These are phyloP conservation scores for Gillenia trifoliata DNA, from an alignment of 306 rosid species.

Conservation along the genomic window DNA sequence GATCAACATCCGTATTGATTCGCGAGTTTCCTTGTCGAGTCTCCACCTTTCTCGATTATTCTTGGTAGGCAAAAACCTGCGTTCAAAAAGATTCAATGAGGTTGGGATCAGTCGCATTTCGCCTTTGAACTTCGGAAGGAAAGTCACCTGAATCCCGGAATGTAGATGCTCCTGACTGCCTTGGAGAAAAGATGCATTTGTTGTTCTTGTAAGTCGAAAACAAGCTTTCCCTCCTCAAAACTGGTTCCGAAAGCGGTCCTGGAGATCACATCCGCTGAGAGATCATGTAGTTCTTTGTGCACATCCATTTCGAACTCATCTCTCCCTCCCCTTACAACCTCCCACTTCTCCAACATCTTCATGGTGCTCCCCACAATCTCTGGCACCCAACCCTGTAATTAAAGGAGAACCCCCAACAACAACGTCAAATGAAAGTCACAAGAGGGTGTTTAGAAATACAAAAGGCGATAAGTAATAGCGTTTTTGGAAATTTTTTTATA, in stretches of 20 bases:
- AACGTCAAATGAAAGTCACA: no score
- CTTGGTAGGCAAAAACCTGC: constrained; percentile 65
- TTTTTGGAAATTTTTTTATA: no score
- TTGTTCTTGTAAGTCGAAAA: constrained; percentile 62
- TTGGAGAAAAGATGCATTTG: constrained; percentile 52
- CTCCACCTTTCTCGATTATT: constrained; percentile 67
- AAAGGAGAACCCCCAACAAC: not conserved
- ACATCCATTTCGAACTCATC: constrained; percentile 65
- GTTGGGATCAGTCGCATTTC: not conserved
- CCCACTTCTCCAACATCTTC: constrained; percentile 58
- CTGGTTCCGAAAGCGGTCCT: constrained; percentile 76
- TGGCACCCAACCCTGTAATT: constrained; percentile 64
- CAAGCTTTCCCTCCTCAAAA: constrained; percentile 61
- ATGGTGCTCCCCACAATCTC: constrained; percentile 48
- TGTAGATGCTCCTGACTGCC: constrained; percentile 51
- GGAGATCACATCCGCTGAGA: constrained; percentile 68
- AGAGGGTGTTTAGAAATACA: no score
- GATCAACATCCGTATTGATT: constrained; percentile 47
- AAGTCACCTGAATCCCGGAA: constrained; percentile 72
- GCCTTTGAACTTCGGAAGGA: not conserved
- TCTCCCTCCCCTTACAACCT: constrained; percentile 35
- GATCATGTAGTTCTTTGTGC: constrained; percentile 42
- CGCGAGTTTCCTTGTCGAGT: constrained; percentile 57
- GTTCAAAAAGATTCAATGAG: not conserved
- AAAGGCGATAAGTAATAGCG: no score